Evolutionary conservation across 805 yeast genomes (phyloP).

Genomic region (Candida wancherniae): DNA sequence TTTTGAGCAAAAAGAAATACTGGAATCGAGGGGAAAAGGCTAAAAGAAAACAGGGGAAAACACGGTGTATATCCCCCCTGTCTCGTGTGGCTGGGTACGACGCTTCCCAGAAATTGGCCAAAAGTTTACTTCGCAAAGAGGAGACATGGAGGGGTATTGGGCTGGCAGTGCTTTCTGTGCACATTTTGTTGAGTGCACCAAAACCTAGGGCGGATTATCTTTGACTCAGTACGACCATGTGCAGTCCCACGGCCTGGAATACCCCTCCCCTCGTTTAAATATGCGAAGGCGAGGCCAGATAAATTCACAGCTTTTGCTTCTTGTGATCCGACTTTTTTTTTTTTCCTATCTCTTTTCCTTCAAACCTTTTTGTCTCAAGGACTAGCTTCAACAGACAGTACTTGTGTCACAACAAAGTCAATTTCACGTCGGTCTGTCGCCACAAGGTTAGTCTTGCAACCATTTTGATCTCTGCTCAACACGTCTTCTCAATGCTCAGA

Average conservation of each 20-base stretch:
- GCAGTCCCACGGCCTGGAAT: conserved; percentile 11
- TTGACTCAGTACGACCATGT: conserved; percentile 4
- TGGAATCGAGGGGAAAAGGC: too few species aligned
- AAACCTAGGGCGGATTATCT: conserved; percentile 9
- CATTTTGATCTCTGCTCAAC: neutral
- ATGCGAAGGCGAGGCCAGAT: conserved; percentile 3
- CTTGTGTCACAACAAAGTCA: too few species aligned
- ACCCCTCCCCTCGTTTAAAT: conserved; percentile 15
- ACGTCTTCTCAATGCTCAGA: conserved; percentile 15
- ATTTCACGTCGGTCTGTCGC: neutral
- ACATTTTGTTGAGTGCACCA: conserved; percentile 9
- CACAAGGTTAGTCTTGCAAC: neutral
- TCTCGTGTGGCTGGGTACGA: too few species aligned
- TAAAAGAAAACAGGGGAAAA: too few species aligned
- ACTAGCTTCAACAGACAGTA: conserved; percentile 6
- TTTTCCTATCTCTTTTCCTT: neutral
- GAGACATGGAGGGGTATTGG: conserved; percentile 12
- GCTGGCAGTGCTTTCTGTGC: conserved; percentile 5
- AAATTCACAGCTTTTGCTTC: conserved; percentile 1
- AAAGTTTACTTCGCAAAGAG: neutral
- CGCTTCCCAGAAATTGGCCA: neutral
- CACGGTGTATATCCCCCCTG: too few species aligned
- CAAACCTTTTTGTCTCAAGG: neutral
- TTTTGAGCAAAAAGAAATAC: too few species aligned
- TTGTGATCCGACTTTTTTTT: neutral